Base-by-base conservation (phyloP, 805 yeast species). In the Metschnikowia bowlesiae region DNA sequence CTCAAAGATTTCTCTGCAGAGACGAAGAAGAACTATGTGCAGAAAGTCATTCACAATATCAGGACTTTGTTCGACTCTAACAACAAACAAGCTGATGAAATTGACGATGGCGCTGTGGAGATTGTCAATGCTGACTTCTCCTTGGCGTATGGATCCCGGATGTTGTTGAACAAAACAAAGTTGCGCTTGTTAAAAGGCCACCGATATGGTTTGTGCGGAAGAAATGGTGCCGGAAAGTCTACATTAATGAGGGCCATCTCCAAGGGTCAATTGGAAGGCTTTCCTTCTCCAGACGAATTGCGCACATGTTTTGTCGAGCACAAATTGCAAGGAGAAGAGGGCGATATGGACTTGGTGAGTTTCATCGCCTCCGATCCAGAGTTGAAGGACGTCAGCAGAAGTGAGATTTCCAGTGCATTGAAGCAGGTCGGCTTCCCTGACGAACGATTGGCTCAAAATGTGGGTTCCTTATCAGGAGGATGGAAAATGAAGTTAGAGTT, bases 401-500 rank as follows among this genome's bases (percentile, higher is more conserved):
- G 80, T 7, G 92, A 86, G 49, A 89, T 92, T 64, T 70, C 95
- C 13, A 65, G 63, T 1, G 97, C 96, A 29, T 78, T 92, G 53
- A 83, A 74, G 42, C 82, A 81, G 46, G 98, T 92, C 68, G 98
- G 98, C 2, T 92, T 92, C 69, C 85, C 94, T 58, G 94, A 86
- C 50, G 92, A 85, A 65, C 84, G 97, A 75, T 81, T 96, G 67
- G 80, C 81, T 31, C 97, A 91, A 73, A 81, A 88, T 43, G 97
- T 94, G 51, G 97, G 97, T 37, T 88, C 97, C 1, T 76, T 92
- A 52, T 89, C 97, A 40, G 99, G 99, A 71, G 99, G 99, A 70
- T 92, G 99, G 99, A 94, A 94, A 74, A 92, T 92, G 99, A 92
- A 92, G 74, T 80, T 92, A 60, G 98, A 91, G 73, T 78, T 92